phyloP scores from a whole-genome alignment of 2,329 filamentous ascomycete genomes.

The Verticillium albo-atrum region DNA sequence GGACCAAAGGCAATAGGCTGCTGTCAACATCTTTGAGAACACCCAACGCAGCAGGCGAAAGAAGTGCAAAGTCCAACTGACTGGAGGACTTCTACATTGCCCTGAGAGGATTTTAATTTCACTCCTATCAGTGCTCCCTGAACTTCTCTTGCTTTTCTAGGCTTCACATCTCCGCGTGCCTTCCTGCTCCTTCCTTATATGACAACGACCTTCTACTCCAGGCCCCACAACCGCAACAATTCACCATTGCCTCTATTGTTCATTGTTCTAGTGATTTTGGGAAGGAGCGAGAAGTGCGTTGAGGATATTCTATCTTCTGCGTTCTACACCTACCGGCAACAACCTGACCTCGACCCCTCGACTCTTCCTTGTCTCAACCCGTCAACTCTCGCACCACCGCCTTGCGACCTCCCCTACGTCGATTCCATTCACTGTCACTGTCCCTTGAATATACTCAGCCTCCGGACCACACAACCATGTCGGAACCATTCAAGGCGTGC shows the following conservation, averaged over 20 bases:
- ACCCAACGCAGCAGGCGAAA: no score
- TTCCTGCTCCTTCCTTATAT: neutral
- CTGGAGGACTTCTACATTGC: no score
- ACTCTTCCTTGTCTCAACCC: neutral
- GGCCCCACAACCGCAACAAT: neutral
- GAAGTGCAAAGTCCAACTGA: no score
- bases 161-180: neutral
- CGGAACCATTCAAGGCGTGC: neutral
- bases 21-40: no score
- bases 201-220: neutral
- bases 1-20: no score
- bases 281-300: neutral
- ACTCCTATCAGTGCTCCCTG: no score
- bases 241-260: neutral
- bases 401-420: neutral
- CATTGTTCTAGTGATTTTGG: neutral
- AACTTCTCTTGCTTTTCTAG: no score
- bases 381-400: neutral
- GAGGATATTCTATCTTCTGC: neutral
- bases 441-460: no score
- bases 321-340: neutral
- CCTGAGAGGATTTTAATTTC: no score
- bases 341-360: neutral
- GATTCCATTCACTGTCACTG: no score
- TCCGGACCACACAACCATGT: no score